A percentile compares a stretch with the other conserved stretches of the same genome.
Conservation (phyloP, 768 basidiomycete genomes). For the Suillus discolor region DNA sequence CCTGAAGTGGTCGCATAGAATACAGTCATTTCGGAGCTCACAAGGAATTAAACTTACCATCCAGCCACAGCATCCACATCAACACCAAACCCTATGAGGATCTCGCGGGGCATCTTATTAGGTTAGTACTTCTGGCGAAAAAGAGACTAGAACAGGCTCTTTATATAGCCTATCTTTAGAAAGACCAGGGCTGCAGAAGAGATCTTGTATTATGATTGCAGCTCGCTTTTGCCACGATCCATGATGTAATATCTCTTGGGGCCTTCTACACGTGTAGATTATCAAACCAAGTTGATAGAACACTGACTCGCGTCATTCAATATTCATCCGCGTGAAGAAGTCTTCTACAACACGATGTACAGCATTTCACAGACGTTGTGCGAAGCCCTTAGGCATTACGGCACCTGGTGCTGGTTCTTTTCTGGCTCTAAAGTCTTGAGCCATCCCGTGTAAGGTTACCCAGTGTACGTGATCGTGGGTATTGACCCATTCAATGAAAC, state of each 20-base stretch:
- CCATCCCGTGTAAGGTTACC: constrained; percentile 72
- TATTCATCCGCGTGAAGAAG: constrained; percentile 5
- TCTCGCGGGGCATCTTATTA: constrained; percentile 49
- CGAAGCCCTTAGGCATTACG: constrained; percentile 53
- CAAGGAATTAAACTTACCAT: constrained; percentile 41
- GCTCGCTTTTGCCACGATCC: neutral
- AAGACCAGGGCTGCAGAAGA: neutral
- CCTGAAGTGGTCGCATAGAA: constrained; percentile 34
- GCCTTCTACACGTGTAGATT: constrained; percentile 5
- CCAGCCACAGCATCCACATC: constrained; percentile 77
- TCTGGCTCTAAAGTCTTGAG: constrained; percentile 59
- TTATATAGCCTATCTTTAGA: constrained; percentile 1
- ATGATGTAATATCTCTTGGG: neutral
- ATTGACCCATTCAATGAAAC: constrained; percentile 77
- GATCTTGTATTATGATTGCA: neutral
- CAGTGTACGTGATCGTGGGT: constrained; percentile 69
- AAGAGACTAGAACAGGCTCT: neutral
- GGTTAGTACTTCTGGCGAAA: neutral
- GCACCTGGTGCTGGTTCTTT: constrained; percentile 50
- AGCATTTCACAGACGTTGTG: constrained; percentile 9
- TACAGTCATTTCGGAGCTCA: constrained; percentile 4
- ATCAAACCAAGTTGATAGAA: neutral
- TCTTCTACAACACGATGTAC: neutral
- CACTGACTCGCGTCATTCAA: neutral
- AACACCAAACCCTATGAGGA: constrained; percentile 60